Conservation (phyloP, 306 rosid genomes). For the Pyrus betulifolia region DNA sequence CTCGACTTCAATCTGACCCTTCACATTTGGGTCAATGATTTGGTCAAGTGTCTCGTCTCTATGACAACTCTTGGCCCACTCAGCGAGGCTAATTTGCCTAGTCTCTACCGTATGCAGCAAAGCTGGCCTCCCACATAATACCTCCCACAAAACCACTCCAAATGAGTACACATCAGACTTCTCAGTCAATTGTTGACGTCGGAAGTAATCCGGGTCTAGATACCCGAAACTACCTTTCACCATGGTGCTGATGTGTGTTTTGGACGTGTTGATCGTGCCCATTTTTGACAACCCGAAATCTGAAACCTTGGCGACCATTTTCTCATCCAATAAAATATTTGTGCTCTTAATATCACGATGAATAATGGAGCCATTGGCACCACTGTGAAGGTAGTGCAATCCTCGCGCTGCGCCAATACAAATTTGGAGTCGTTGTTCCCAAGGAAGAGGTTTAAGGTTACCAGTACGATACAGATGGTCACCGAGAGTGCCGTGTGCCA, state of each 20-base stretch:
- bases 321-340: neutral
- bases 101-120: neutral
- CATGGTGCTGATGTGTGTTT: neutral
- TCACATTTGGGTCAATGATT: neutral
- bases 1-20: neutral
- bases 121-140: neutral
- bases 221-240: neutral
- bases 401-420: constrained; percentile 6
- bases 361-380: neutral
- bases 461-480: neutral
- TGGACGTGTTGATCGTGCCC: neutral
- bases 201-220: neutral
- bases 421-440: constrained; percentile 13
- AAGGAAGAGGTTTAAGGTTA: neutral
- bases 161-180: neutral
- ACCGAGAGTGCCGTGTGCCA: constrained; percentile 1
- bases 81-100: neutral
- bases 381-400: neutral
- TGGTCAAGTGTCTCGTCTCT: neutral
- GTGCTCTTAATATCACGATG: constrained; percentile 15
- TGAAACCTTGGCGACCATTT: constrained; percentile 12
- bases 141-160: neutral
- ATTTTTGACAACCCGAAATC: constrained; percentile 5
- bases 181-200: neutral
- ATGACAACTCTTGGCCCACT: neutral